Evolutionary conservation across 805 yeast genomes (phyloP), one percentile per base, ranked within the genome.

Genomic region (Maudiozyma bulderi): DNA sequence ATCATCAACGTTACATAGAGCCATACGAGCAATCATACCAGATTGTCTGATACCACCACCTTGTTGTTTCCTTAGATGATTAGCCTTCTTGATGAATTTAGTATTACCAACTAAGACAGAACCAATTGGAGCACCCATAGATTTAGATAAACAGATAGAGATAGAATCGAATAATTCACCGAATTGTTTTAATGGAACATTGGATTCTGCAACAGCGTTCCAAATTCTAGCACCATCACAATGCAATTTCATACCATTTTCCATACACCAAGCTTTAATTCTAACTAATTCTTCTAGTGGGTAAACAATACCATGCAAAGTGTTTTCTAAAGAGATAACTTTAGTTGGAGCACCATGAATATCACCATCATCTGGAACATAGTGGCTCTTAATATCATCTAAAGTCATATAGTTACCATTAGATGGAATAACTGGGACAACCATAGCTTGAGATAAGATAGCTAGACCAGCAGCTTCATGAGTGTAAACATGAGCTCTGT

Each of bases 161-260:
- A 90, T 86, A n/a, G 93, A 81, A 67, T 89, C 97, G 63, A 89
- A 89, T 52, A 80, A 70, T 53, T 75, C 72, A 56, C 95, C 85
- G 65, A 82, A 88, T 58, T 86, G 86, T 15, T 66, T 68, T 52
- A 89, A 67, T 14, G 87, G 69, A 37, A 85, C 72, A 29, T 85
- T 88, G 28, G 61, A 43, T 30, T 76, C 90, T 10, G 76, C 84
- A 40, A 81, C 72, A n/a, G 96, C 96, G 64, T 86, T 86, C 90
- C 95, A 89, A 46, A 90, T 69, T 58, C 98, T 77, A n/a, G 97
- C 98, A 53, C 97, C 98, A 64, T 90, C 98, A 58, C 89, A 78
- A 60, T 91, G 97, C 56, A 89, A 65, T 49, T 71, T 74, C 48
- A 86, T 67, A 48, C 72, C 73, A 56, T 81, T 73, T 31, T 69